phyloP scores from a whole-genome alignment of 2,329 filamentous ascomycete genomes.

The Pseudogymnoascus pannorum region DNA sequence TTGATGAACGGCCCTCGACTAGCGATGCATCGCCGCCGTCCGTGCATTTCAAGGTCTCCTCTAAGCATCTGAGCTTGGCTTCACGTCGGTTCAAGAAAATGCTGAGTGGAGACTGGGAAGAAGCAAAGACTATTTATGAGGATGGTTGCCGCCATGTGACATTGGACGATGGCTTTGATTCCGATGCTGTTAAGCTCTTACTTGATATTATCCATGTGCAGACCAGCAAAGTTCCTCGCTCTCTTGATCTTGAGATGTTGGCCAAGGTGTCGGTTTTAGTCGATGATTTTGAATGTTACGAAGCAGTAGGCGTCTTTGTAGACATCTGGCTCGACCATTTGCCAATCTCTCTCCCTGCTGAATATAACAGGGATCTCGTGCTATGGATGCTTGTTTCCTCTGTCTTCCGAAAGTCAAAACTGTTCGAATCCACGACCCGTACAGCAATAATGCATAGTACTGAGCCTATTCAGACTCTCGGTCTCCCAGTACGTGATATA shows the following conservation, averaged over 20 bases:
- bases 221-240: slow-evolving; percentile 16
- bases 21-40: too few relatives aligned
- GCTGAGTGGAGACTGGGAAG: slow-evolving; percentile 13
- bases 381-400: too few relatives aligned
- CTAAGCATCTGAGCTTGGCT: slow-evolving; percentile 17
- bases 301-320: slow-evolving; percentile 13
- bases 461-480: too few relatives aligned
- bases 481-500: too few relatives aligned
- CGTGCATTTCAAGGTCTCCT: slow-evolving; percentile 12
- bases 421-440: too few relatives aligned
- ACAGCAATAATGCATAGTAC: too few relatives aligned
- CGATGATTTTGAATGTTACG: slow-evolving; percentile 13
- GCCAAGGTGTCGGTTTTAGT: slow-evolving; percentile 13
- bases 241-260: slow-evolving; percentile 14
- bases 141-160: slow-evolving; percentile 11
- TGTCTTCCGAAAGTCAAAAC: too few relatives aligned
- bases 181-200: slow-evolving; percentile 16
- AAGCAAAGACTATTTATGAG: slow-evolving; percentile 10
- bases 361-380: too few relatives aligned
- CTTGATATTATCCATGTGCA: slow-evolving; percentile 19
- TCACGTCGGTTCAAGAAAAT: slow-evolving; percentile 13
- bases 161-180: slow-evolving; percentile 13
- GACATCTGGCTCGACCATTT: slow-evolving; percentile 18
- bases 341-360: too few relatives aligned
- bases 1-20: too few relatives aligned